Conservation (phyloP, 768 basidiomycete genomes). For the Trametopsis cervina region DNA sequence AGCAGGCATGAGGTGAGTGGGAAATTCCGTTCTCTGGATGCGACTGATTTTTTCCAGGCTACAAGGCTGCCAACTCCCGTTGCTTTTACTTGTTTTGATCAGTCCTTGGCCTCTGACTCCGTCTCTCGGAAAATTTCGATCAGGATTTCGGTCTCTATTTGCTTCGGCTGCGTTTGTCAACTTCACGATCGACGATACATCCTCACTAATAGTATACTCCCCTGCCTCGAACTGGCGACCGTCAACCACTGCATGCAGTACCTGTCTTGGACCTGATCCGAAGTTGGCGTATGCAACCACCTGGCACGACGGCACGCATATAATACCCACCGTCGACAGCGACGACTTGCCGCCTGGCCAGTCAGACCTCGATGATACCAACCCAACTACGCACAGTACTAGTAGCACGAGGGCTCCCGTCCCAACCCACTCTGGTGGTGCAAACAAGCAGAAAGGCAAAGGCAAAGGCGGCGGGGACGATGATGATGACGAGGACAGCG, state of each 20-base stretch:
- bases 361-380: neutral
- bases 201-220: conserved; percentile 15
- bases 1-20: conserved; percentile 3
- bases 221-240: conserved; percentile 17
- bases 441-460: neutral
- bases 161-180: conserved; percentile 13
- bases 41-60: neutral
- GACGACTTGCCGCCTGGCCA: conserved; percentile 6
- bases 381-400: neutral
- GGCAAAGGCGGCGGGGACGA: neutral
- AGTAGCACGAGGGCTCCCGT: neutral
- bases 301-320: conserved; percentile 22
- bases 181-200: conserved; percentile 20
- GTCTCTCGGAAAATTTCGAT: neutral
- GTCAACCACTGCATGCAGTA: conserved; percentile 14
- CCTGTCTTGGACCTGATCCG: conserved; percentile 12
- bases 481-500: conserved; percentile 4
- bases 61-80: neutral
- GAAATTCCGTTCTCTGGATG: neutral
- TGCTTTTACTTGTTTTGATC: conserved; percentile 1
- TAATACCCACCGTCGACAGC: conserved; percentile 14
- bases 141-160: neutral
- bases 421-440: neutral
- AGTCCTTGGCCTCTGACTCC: conserved; percentile 1
- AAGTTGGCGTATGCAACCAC: conserved; percentile 15